phyloP scores from a whole-genome alignment of 768 basidiomycete species.

The Tulasnella sp. region DNA sequence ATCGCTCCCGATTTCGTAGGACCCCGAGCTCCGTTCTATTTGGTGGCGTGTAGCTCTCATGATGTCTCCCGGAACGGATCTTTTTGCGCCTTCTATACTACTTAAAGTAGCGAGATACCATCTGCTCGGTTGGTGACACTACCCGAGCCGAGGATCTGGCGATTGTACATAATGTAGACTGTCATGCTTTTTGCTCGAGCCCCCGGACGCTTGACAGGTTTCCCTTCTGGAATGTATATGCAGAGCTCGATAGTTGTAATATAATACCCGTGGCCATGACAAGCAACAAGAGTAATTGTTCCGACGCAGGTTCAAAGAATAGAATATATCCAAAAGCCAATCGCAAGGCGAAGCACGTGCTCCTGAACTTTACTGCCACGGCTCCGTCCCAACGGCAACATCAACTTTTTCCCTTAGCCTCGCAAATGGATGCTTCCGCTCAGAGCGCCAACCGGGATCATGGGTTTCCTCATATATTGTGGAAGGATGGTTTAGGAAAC shows the following conservation, averaged over 20 bases:
- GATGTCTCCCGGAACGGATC: constrained; percentile 12
- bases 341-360: too few species aligned
- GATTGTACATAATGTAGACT: too few species aligned
- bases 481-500: not conserved
- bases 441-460: not conserved
- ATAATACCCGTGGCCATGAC: too few species aligned
- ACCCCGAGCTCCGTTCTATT: constrained; percentile 1
- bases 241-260: too few species aligned
- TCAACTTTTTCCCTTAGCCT: not conserved
- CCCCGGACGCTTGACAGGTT: too few species aligned
- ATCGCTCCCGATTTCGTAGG: not conserved
- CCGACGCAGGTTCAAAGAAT: too few species aligned
- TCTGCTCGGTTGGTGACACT: not conserved
- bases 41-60: constrained; percentile 13
- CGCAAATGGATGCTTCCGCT: not conserved
- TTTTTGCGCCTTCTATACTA: constrained; percentile 13
- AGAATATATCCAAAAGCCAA: too few species aligned
- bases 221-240: too few species aligned
- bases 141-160: too few species aligned
- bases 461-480: not conserved
- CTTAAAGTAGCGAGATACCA: constrained; percentile 5
- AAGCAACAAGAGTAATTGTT: too few species aligned
- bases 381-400: not conserved
- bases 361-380: not conserved
- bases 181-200: too few species aligned